Conservation (phyloP, 208 protist species). For the Leishmania tarentolae region DNA sequence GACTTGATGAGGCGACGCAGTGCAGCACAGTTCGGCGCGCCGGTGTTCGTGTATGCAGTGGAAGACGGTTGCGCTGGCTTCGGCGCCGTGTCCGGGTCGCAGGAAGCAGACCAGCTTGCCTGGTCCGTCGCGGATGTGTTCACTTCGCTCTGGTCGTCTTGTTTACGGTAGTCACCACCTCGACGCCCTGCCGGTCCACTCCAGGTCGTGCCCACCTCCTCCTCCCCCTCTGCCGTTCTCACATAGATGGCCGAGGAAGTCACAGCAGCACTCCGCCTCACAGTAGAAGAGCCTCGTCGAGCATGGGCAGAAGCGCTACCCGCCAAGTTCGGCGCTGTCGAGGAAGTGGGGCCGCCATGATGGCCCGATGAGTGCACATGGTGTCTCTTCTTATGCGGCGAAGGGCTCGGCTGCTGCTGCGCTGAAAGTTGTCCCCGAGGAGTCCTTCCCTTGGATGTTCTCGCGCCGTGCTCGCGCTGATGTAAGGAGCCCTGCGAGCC, state of each 20-base stretch:
- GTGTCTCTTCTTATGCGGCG: not conserved
- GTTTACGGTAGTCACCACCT: not conserved
- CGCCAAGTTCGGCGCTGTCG: not conserved
- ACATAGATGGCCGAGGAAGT: no score
- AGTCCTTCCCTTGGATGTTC: not conserved
- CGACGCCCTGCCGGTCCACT: not conserved
- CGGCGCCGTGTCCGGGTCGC: not conserved
- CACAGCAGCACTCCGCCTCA: not conserved
- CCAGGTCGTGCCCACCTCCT: conserved; percentile 2
- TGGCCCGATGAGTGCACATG: not conserved
- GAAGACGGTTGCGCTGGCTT: not conserved
- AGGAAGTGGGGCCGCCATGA: not conserved
- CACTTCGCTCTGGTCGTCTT: not conserved
- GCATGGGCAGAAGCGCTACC: not conserved
- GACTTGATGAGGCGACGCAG: conserved; percentile 39
- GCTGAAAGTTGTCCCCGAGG: no score
- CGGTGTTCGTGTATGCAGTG: conserved; percentile 3
- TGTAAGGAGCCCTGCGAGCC: not conserved
- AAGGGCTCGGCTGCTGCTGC: not conserved
- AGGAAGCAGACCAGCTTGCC: not conserved
- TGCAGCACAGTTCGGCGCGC: conserved; percentile 10
- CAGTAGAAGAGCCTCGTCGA: not conserved
- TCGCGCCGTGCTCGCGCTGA: not conserved
- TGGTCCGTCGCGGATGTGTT: not conserved
- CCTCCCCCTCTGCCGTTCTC: not conserved